Percentiles rank a stretch among this genome's conserved stretches.
These are phyloP conservation scores for Nissolia schottii DNA, from an alignment of 306 rosid genomes.

Conservation along the genomic window DNA sequence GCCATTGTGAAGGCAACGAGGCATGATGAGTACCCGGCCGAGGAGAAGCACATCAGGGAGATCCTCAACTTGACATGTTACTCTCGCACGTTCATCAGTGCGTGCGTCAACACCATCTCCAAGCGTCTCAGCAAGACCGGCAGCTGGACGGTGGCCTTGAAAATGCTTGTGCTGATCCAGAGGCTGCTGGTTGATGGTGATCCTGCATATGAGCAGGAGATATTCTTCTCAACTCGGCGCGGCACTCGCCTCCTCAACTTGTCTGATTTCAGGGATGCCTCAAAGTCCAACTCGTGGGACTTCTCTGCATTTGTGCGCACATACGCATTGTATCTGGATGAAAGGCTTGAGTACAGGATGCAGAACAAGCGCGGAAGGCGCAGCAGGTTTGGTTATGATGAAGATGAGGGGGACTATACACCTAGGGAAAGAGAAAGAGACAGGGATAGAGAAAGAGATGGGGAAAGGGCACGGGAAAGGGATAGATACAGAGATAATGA, in stretches of 20 bases:
- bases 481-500: neutral
- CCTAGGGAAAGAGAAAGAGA: neutral
- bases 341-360: conserved; percentile 80
- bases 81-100: conserved; percentile 50
- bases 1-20: conserved; percentile 88
- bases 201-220: conserved; percentile 74
- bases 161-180: conserved; percentile 63
- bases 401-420: conserved; percentile 46
- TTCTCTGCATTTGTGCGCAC: conserved; percentile 72
- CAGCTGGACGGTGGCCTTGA: conserved; percentile 80
- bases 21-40: conserved; percentile 72
- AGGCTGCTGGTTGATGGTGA: conserved; percentile 71
- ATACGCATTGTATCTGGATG: conserved; percentile 71
- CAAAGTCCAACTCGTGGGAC: conserved; percentile 44
- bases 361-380: conserved; percentile 57
- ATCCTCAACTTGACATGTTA: conserved; percentile 78
- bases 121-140: conserved; percentile 62
- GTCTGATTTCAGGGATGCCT: conserved; percentile 56
- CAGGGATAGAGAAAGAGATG: neutral
- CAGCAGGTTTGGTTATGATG: conserved; percentile 47
- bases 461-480: neutral
- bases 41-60: conserved; percentile 61
- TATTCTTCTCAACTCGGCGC: conserved; percentile 71
- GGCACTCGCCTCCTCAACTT: conserved; percentile 88
- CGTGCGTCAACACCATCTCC: conserved; percentile 57